Conservation (phyloP, 2,329 filamentous ascomycete species). For the Rhynchosporium secalis region DNA sequence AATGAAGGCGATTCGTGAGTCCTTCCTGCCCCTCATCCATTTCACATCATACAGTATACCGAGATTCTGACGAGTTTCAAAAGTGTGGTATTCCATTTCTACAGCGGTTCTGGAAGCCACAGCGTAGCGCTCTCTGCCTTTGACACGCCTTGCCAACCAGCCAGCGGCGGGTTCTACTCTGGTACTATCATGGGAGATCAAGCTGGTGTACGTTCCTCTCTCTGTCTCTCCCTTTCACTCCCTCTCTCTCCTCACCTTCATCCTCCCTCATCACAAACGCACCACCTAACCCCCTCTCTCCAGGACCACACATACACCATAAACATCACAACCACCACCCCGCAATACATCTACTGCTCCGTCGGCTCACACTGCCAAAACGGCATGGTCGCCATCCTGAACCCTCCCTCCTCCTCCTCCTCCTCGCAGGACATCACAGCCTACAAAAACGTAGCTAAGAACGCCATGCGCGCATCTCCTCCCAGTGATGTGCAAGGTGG, state of each 20-base stretch:
- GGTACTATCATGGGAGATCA: slow-evolving; percentile 23
- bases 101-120: slow-evolving; percentile 50
- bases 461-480: slow-evolving; percentile 9
- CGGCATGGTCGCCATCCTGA: slow-evolving; percentile 48
- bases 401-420: slow-evolving; percentile 38
- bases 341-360: slow-evolving; percentile 48
- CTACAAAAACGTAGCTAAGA: slow-evolving; percentile 21
- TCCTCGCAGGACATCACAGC: slow-evolving; percentile 18
- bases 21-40: background rate
- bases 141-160: slow-evolving; percentile 38
- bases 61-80: background rate
- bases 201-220: slow-evolving; percentile 22
- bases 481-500: slow-evolving; percentile 24
- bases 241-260: background rate
- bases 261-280: background rate
- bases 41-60: background rate
- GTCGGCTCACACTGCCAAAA: slow-evolving; percentile 43
- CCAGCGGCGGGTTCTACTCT: slow-evolving; percentile 28
- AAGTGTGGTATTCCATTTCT: slow-evolving; percentile 43
- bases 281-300: background rate
- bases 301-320: slow-evolving; percentile 30
- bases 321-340: slow-evolving; percentile 42
- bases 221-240: background rate
- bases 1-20: slow-evolving; percentile 15
- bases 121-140: slow-evolving; percentile 44